Evolutionary conservation across 805 yeast genomes (phyloP).

Genomic region (Saturnispora besseyi): DNA sequence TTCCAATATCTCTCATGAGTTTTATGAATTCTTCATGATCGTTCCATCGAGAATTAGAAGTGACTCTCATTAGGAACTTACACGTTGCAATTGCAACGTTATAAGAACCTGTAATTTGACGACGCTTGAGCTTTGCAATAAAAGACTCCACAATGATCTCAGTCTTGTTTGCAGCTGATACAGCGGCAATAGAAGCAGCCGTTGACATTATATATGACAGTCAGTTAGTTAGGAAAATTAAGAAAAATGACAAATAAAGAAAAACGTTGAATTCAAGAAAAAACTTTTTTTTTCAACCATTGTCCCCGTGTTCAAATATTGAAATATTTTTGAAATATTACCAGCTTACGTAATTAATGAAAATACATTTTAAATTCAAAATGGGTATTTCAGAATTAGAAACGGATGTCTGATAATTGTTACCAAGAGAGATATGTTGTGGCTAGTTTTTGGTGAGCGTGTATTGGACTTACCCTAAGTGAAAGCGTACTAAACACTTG

Average conservation of each 20-base stretch:
- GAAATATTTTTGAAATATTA: too few relatives aligned
- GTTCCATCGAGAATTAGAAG: constrained; percentile 84
- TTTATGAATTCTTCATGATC: constrained; percentile 62
- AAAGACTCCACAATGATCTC: constrained; percentile 28
- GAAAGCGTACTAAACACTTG: too few relatives aligned
- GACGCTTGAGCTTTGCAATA: constrained; percentile 56
- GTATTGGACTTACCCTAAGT: too few relatives aligned
- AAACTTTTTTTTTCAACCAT: too few relatives aligned
- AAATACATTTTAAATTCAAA: too few relatives aligned
- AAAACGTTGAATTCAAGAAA: background rate
- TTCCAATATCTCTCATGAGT: constrained; percentile 68
- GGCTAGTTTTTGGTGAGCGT: too few relatives aligned
- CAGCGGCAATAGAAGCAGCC: constrained; percentile 8
- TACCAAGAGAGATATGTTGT: too few relatives aligned
- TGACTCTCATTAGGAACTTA: constrained; percentile 76
- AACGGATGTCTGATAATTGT: too few relatives aligned
- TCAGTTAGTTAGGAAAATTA: background rate
- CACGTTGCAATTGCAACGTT: constrained; percentile 81
- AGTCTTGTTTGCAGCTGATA: constrained; percentile 18
- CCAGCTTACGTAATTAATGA: too few relatives aligned
- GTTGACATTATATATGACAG: background rate
- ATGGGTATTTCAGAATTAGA: too few relatives aligned
- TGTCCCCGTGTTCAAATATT: too few relatives aligned
- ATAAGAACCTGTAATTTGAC: constrained; percentile 75
- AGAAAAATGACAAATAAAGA: background rate